Conservation (phyloP, 306 rosid species). For the Dicorynia guianensis region DNA sequence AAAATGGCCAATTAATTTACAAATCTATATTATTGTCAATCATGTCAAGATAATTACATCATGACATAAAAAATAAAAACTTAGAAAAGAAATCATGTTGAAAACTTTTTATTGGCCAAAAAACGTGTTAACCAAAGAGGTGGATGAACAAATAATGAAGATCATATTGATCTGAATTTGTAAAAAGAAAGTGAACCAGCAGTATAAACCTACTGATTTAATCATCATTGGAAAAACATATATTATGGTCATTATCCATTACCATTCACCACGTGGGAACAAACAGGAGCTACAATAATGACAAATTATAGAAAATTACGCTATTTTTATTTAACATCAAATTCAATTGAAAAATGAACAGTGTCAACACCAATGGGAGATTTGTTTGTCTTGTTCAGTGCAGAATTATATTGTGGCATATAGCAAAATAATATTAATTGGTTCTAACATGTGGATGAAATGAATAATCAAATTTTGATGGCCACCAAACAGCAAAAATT, state of each 20-base stretch:
- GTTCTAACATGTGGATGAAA: no score
- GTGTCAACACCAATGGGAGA: neutral
- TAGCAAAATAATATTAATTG: no score
- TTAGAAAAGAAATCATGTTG: slow-evolving; percentile 12
- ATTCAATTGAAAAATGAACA: neutral
- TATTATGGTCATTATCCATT: neutral
- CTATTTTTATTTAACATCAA: neutral
- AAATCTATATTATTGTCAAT: neutral
- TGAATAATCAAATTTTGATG: slow-evolving; percentile 21
- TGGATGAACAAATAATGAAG: slow-evolving; percentile 19
- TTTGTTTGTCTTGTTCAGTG: neutral
- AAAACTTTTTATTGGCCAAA: slow-evolving; percentile 6
- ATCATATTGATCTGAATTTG: neutral
- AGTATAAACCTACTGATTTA: neutral
- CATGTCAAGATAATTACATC: slow-evolving; percentile 13
- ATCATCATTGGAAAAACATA: neutral
- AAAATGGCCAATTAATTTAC: neutral
- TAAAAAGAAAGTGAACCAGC: neutral
- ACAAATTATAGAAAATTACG: neutral
- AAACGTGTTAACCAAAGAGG: slow-evolving; percentile 7
- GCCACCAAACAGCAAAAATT: neutral
- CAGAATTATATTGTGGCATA: neutral
- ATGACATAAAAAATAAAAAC: slow-evolving; percentile 10
- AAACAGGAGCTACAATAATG: neutral
- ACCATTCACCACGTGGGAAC: slow-evolving; percentile 3